Conservation (phyloP, 2,329 filamentous ascomycete genomes). For the Arthrobotrys sinensis region DNA sequence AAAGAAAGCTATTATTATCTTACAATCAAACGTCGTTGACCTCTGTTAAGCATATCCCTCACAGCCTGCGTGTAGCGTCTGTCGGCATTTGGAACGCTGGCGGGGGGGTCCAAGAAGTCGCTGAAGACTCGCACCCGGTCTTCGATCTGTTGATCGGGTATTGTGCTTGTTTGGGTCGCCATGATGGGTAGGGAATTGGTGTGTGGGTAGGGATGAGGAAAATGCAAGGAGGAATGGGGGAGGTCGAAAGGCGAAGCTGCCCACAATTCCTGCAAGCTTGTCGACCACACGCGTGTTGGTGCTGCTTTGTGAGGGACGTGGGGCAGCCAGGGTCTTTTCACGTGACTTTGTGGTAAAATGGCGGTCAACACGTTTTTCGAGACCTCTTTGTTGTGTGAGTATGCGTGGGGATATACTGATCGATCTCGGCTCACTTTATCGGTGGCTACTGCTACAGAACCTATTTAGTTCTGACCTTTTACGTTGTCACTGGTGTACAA, state of each 20-base stretch:
- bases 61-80: constrained; percentile 64
- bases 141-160: constrained; percentile 46
- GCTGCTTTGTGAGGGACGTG: constrained; percentile 1
- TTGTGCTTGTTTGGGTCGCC: constrained; percentile 49
- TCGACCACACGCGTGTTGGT: constrained; percentile 6
- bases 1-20: constrained; percentile 67
- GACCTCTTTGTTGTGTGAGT: background rate
- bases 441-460: too few relatives aligned
- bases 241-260: constrained; percentile 8
- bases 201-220: constrained; percentile 18
- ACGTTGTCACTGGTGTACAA: too few relatives aligned
- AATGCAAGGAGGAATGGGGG: background rate
- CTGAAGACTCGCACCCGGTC: constrained; percentile 63
- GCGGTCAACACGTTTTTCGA: background rate
- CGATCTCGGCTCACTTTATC: too few relatives aligned
- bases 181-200: constrained; percentile 12
- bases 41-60: constrained; percentile 77
- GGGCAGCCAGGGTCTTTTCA: constrained; percentile 8
- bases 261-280: constrained; percentile 20
- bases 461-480: too few relatives aligned
- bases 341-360: constrained; percentile 9
- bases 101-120: constrained; percentile 63
- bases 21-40: constrained; percentile 77
- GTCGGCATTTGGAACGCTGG: constrained; percentile 54
- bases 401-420: too few relatives aligned